Evolutionary conservation across 2,329 filamentous ascomycete genomes (phyloP), one percentile per base, ranked within the genome.

Genomic region (Fusarium hostae): DNA sequence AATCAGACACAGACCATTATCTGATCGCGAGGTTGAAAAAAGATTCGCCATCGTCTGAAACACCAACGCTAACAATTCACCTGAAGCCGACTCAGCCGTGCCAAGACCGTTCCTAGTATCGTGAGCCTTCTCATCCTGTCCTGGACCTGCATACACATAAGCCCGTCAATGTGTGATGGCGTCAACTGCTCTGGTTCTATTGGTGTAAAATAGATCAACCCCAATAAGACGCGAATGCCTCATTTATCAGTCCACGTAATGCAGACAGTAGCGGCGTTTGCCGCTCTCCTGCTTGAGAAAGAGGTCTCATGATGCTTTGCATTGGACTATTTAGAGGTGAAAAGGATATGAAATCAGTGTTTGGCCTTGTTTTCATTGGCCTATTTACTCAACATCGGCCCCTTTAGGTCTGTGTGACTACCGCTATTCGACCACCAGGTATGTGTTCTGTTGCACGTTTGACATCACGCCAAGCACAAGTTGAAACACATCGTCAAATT

Each of bases 221-320:
- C 54, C 35, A 24, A 24, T 39, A 18, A 58, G 65, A 54, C 64
- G 44, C 65, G 58, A 63, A 68, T 68, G 24, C 65, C 57, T 58
- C 65, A 68, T 68, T 66, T 56, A 63, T 47, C 43, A 32, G 65
- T 68, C 65, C 64, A 51, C 65, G 65, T 68, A 68, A 68, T 63
- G 65, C 65, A 51, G 47, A 34, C 44, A 66, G 51, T 66, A 68
- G 57, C 48, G 63, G 39, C 48, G 9, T 51, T 51, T 51, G 10
- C 44, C 37, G 26, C 34, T 63, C 24, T 44, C 26, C 34, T 37
- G 12, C 43, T 47, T 30, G 24, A n/a, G 40, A 16, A 58, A 39
- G 24, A 35, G 16, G n/a, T 44, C 52, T 59, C 28, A 50, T 16
- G 28, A 50, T 41, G 56, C 32, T 34, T 34, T 32, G 39, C 20